Conservation (phyloP, 2,329 filamentous ascomycete species). For the Botrytis squamosa region DNA sequence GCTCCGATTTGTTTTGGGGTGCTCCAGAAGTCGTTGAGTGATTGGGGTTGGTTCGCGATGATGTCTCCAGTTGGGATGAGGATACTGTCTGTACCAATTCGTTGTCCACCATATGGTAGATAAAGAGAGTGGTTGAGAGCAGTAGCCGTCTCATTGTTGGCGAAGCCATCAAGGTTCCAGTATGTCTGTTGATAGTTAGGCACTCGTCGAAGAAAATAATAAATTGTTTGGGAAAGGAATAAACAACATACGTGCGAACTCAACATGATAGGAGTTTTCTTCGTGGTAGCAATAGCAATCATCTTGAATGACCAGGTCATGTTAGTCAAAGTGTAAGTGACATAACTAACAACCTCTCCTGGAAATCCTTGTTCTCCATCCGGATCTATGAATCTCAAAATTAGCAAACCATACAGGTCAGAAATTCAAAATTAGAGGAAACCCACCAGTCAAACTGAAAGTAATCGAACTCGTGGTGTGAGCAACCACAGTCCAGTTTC, state of each 20-base stretch:
- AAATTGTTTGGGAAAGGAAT: not conserved
- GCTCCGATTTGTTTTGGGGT: slow-evolving; percentile 75
- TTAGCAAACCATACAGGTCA: not conserved
- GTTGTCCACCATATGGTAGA: slow-evolving; percentile 69
- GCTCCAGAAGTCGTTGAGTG: slow-evolving; percentile 81
- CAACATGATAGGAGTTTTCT: slow-evolving; percentile 81
- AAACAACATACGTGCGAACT: slow-evolving; percentile 51
- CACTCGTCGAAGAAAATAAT: not conserved
- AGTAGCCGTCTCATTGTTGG: slow-evolving; percentile 65
- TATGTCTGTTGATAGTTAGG: slow-evolving; percentile 56
- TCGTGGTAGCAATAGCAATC: slow-evolving; percentile 66
- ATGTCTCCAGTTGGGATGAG: slow-evolving; percentile 76
- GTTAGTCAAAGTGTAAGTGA: slow-evolving; percentile 69
- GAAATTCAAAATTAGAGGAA: not conserved
- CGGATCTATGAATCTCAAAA: slow-evolving; percentile 44
- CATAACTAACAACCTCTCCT: slow-evolving; percentile 70
- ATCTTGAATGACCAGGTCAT: slow-evolving; percentile 72
- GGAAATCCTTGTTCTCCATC: slow-evolving; percentile 77
- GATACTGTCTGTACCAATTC: slow-evolving; percentile 67
- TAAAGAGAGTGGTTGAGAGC: slow-evolving; percentile 71
- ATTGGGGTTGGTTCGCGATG: slow-evolving; percentile 62
- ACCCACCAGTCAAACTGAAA: slow-evolving; percentile 62
- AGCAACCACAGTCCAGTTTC: slow-evolving; percentile 71
- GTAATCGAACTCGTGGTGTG: slow-evolving; percentile 66
- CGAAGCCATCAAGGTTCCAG: slow-evolving; percentile 81